Evolutionary conservation across 2,329 filamentous ascomycete species (phyloP), one percentile per base, ranked within the genome.

Genomic region (Colletotrichum sp.): DNA sequence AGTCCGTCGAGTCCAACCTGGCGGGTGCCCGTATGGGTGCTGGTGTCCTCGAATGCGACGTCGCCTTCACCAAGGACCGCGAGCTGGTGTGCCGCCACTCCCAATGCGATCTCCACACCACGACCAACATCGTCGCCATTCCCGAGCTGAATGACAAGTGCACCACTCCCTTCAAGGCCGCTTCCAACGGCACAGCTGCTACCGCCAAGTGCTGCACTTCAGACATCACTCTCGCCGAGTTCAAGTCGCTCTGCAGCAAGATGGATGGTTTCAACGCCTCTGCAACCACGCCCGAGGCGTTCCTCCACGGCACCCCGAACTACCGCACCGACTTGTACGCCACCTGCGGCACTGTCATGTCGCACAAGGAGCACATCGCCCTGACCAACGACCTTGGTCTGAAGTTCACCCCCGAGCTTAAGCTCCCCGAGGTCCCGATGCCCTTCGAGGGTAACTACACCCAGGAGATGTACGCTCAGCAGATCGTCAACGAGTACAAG

Each of bases 371-470:
- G 77, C 93, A 91, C 83, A 93, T 95, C 79, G 83, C 86, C 39
- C 83, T 93, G 52, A 89, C 92, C 66, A 87, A 93, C 78, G 82
- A 84, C 3, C 86, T 91, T 57, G 92, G 90, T 49, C 86, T 93
- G 12, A 89, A 91, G 78, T 94, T 93, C 84, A 93, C 91, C 0
- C 90, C 92, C 7, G 93, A 94, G 84, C 88, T 94, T 36, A 95
- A 95, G 87, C 91, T 90, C 0, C 93, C 91, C 44, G 86, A 90
- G 78, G 91, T 95, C n/a, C 81, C 87, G n/a, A 95, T 95, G 93
- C 93, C 93, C 0, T 95, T 93, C 81, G 81, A 87, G 59, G 88
- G 87, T 34, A 81, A 88, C 81, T 95, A 94, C 86, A 95, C 93
- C 0, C 92, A 94, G 81, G 85, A 91, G 78, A 85, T 87, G 80